Evolutionary conservation across 2,329 filamentous ascomycete genomes (phyloP).

Genomic region (Colletotrichum higginsianum): DNA sequence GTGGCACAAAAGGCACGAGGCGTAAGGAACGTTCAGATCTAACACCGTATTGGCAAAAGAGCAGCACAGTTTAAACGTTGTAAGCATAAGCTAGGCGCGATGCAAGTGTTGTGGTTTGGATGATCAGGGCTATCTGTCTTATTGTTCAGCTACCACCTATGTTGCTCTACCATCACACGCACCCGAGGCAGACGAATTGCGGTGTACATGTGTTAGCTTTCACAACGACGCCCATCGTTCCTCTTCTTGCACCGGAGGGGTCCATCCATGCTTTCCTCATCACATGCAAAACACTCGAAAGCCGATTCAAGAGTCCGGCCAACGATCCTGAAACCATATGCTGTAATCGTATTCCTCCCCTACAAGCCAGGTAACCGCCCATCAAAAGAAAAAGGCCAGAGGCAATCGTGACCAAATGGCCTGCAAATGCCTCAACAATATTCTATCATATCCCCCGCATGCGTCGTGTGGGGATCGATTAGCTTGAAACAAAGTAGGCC

Average conservation of each 20-base stretch:
- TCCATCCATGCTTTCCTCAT: constrained; percentile 8
- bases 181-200: background rate
- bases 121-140: background rate
- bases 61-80: no score
- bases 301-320: constrained; percentile 16
- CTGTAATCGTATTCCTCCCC: background rate
- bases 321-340: constrained; percentile 37
- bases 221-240: background rate
- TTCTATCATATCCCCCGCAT: constrained; percentile 33
- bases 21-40: no score
- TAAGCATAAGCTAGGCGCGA: background rate
- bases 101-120: background rate
- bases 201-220: background rate
- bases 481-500: background rate
- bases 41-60: no score
- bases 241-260: background rate
- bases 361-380: constrained; percentile 11
- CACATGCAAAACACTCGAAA: constrained; percentile 28
- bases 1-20: background rate
- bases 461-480: constrained; percentile 28
- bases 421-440: constrained; percentile 36
- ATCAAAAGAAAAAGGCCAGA: constrained; percentile 12
- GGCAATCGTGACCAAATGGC: constrained; percentile 25
- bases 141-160: background rate
- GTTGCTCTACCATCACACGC: background rate